Base-by-base conservation (phyloP, 1,139 yeast species). In the Debaryomyces udenii region DNA sequence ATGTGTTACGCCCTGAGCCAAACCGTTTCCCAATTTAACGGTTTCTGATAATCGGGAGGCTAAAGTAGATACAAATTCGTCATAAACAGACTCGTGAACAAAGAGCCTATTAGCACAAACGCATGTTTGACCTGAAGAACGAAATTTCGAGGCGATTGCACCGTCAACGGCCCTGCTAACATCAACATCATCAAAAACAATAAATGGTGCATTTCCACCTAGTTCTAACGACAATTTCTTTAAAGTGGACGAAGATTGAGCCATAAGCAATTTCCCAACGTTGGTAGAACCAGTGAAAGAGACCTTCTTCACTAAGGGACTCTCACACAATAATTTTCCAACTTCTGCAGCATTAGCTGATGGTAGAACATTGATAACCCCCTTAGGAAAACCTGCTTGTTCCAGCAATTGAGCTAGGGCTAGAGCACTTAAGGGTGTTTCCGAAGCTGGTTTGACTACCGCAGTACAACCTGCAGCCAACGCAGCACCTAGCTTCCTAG, bases 161-260 rank as follows among this genome's bases (percentile, higher is more conserved):
- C 87, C 93, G 27, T 72, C 78, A 11, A 87, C 90, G 1, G 96
- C 96, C 38, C 71, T 69, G 45, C 86, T 91, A 26, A 90, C 50
- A 53, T 87, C 84, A 6, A 89, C 93, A 59, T 89, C 96, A 20
- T 81, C 86, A 64, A 89, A 89, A 9, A 89, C 90, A 47, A 90
- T 83, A 51, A 89, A 82, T 13, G 97, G 96, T 3, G 97, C 96
- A 61, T 90, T 91, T 31, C 97, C 98, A 35, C 98, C 98, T 39
- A 90, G 72, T 65, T 91, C 97, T 59, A 91, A 77, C 0, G 95
- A 85, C 31, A 87, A 69, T 59, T 90, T 90, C 65, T 91, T 91
- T 57, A 90, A 71, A 6, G 95, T 84, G 3, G 83, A 70, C 1
- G 96, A 70, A 6, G 90, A 75, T 62, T 88, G 96, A 35, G 70